phyloP scores from a whole-genome alignment of 2,329 filamentous ascomycete genomes.

The Rhynchosporium secalis region DNA sequence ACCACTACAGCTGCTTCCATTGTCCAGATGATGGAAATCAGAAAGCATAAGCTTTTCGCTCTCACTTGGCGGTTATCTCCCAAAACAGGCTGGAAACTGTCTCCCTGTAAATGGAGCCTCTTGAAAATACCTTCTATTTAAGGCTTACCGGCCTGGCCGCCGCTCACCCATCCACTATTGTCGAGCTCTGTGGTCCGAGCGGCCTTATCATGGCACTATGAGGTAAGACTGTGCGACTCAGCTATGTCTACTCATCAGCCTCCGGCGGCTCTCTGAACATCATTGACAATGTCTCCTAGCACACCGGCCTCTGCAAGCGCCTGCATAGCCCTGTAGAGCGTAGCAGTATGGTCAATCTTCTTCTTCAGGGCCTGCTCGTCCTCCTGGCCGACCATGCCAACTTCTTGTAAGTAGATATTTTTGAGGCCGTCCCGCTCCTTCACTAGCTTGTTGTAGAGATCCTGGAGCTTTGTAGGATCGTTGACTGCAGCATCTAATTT shows the following conservation, averaged over 20 bases:
- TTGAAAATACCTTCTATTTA: no score
- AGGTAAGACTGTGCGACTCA: not conserved
- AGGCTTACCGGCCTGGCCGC: no score
- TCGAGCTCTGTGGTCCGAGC: no score
- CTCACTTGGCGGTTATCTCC: no score
- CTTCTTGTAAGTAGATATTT: constrained; percentile 51
- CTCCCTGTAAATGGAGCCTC: no score
- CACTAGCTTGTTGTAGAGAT: constrained; percentile 44
- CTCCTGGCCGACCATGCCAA: constrained; percentile 48
- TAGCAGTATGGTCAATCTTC: constrained; percentile 67
- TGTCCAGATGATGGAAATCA: not conserved
- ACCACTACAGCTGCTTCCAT: not conserved
- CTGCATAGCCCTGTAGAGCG: constrained; percentile 68
- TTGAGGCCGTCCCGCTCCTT: constrained; percentile 46
- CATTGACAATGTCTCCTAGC: constrained; percentile 47
- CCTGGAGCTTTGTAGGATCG: constrained; percentile 37
- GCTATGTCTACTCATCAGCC: not conserved
- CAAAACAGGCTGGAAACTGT: no score
- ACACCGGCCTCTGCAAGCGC: constrained; percentile 67
- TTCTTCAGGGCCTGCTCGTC: constrained; percentile 54
- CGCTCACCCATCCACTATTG: not conserved
- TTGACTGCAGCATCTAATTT: constrained; percentile 22
- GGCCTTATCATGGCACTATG: not conserved
- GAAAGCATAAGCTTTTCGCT: not conserved
- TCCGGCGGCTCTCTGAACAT: constrained; percentile 8